Evolutionary conservation across 371 early-diverging fungal species (phyloP).

Genomic region (Saksenaea vasiformis): DNA sequence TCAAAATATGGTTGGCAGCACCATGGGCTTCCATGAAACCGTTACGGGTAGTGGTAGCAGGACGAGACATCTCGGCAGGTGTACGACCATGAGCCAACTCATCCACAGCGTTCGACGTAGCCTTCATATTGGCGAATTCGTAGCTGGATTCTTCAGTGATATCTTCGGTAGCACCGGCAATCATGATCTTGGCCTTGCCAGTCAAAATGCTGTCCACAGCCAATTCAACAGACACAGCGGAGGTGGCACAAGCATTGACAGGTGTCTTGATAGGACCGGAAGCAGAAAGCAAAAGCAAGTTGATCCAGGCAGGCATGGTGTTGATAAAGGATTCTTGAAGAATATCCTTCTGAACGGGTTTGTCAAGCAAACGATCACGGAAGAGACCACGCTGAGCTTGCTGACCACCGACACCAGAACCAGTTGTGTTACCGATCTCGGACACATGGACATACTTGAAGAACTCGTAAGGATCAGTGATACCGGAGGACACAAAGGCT

Average conservation of each 20-base stretch:
- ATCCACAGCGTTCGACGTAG: slow-evolving; percentile 83
- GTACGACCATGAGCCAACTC: slow-evolving; percentile 89
- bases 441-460: slow-evolving; percentile 95
- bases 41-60: slow-evolving; percentile 86
- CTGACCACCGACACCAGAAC: slow-evolving; percentile 90
- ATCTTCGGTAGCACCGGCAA: slow-evolving; percentile 95
- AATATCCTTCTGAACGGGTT: slow-evolving; percentile 92
- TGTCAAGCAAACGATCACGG: slow-evolving; percentile 78
- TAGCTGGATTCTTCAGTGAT: slow-evolving; percentile 92
- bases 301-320: slow-evolving; percentile 97
- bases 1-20: slow-evolving; percentile 88
- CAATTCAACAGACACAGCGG: slow-evolving; percentile 90
- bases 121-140: slow-evolving; percentile 98
- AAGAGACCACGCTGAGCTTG: slow-evolving; percentile 78
- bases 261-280: slow-evolving; percentile 98
- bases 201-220: slow-evolving; percentile 89
- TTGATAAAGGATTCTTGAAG: slow-evolving; percentile 96
- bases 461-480: slow-evolving; percentile 97
- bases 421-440: slow-evolving; percentile 91
- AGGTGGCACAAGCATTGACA: slow-evolving; percentile 94
- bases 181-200: slow-evolving; percentile 93
- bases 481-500: slow-evolving; percentile 89
- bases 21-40: slow-evolving; percentile 98
- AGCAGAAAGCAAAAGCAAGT: slow-evolving; percentile 92
- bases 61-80: slow-evolving; percentile 92